Evolutionary conservation across 768 basidiomycete genomes (phyloP), one percentile per base, ranked within the genome.

Genomic region (Lentinula edodes): DNA sequence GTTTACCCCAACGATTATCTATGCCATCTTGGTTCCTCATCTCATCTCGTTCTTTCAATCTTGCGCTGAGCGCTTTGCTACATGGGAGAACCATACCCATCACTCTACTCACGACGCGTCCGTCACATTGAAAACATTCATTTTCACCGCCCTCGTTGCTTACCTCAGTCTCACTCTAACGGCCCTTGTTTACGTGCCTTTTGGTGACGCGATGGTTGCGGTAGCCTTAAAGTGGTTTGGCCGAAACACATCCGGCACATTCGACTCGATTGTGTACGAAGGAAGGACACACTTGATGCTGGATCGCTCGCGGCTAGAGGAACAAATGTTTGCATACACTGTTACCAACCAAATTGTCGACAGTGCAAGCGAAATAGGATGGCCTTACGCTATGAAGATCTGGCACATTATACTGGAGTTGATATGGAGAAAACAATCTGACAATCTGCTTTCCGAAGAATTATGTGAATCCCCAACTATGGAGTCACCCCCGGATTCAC

Each of bases 151-250:
- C 0, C 83, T 98, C 69, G 93, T 95, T 18, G 90, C 96, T 0
- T 98, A 95, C 71, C 86, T 95, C 55, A 90, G 91, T 43, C 83
- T 99, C n/a, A 87, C 84, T 6, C 84, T 98, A 15, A 93, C 90
- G n/a, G 94, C 95, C 15, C 98, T 95, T 69, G 84, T 97, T 54
- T 99, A 98, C 71, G 91, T 96, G 4, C 95, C 95, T 0, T 97
- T 95, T 64, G 95, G 95, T 34, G 89, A 89, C 82, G 83, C 56
- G 85, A 93, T 63, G 93, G 95, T 56, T 20, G 43, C 23, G 23
- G 41, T 39, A 28, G 55, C 55, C 18, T 6, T 56, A 13, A 3
- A 43, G 90, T 75, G 80, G 7, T 70, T 78, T 54, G 74, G 81
- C 8, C 82, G 82, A 65, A 69, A 72, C 6, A 39, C 38, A 8